Conservation (phyloP, 1,139 yeast genomes). For the Entelexis sorbosivorans region DNA sequence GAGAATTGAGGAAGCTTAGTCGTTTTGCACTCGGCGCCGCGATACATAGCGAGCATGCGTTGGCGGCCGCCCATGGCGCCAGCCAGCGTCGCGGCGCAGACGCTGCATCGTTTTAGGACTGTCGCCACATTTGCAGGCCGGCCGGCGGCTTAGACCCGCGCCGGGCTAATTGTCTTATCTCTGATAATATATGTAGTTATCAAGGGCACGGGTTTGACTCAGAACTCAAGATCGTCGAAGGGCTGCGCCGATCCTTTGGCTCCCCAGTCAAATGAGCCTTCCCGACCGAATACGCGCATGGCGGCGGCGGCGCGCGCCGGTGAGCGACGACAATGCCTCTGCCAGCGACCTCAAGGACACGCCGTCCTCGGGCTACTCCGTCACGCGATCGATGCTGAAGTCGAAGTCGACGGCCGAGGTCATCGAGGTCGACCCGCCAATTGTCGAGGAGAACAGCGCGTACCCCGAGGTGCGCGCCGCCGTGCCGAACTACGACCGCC, state of each 20-base stretch:
- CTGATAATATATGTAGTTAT: not conserved
- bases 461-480: slow-evolving; percentile 63
- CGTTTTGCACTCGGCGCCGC: no score
- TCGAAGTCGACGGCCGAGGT: not conserved
- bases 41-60: no score
- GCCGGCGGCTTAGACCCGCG: not conserved
- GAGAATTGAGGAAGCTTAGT: no score
- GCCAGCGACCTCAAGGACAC: not conserved
- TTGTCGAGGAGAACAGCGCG: slow-evolving; percentile 39
- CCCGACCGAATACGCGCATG: not conserved
- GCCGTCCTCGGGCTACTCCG: not conserved
- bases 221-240: not conserved
- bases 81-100: no score
- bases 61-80: no score
- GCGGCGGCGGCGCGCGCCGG: not conserved
- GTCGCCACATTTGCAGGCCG: no score
- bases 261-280: not conserved
- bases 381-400: not conserved
- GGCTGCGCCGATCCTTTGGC: no score
- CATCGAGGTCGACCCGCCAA: slow-evolving; percentile 1
- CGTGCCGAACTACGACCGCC: slow-evolving; percentile 52
- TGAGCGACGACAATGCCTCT: not conserved
- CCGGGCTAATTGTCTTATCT: not conserved
- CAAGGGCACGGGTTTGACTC: slow-evolving; percentile 4
- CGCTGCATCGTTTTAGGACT: no score